Evolutionary conservation across 2,329 filamentous ascomycete genomes (phyloP).

Genomic region (Xylariaceae sp.): DNA sequence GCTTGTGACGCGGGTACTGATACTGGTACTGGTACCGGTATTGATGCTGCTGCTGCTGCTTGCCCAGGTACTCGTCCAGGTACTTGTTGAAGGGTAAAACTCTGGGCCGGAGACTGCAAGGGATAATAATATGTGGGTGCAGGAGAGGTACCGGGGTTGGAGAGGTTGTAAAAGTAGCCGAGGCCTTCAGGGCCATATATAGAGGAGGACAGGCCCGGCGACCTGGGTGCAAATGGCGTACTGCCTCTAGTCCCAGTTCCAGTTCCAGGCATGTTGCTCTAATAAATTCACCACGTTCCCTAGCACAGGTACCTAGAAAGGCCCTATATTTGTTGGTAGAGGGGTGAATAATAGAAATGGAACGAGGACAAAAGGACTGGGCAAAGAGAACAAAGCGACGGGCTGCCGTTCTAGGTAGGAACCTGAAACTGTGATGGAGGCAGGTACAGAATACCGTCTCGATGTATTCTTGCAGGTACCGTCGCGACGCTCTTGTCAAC

Average conservation of each 20-base stretch:
- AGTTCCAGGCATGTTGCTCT: constrained; percentile 37
- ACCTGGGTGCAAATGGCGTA: constrained; percentile 49
- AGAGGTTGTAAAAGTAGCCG: constrained; percentile 19
- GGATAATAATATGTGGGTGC: constrained; percentile 23
- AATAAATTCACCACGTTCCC: constrained; percentile 25
- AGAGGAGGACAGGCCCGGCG: constrained; percentile 55
- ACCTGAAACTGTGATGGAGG: constrained; percentile 1
- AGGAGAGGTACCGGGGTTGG: constrained; percentile 20
- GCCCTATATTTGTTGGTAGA: constrained; percentile 1
- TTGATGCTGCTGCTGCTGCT: not conserved
- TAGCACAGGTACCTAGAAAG: constrained; percentile 5
- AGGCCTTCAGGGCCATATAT: constrained; percentile 38
- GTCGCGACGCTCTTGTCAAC: constrained; percentile 7
- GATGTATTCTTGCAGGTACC: not conserved
- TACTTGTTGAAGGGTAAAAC: too few species aligned
- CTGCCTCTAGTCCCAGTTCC: constrained; percentile 40
- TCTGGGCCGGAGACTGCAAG: constrained; percentile 25
- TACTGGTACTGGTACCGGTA: constrained; percentile 7
- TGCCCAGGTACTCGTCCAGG: constrained; percentile 5
- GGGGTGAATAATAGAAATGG: constrained; percentile 11
- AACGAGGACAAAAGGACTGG: constrained; percentile 11
- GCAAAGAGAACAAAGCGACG: not conserved
- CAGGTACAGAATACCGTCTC: too few species aligned
- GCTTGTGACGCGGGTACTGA: not conserved
- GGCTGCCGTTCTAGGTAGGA: constrained; percentile 21